Conservation (phyloP, 2,329 filamentous ascomycete genomes). For the Venturia aucupariae region DNA sequence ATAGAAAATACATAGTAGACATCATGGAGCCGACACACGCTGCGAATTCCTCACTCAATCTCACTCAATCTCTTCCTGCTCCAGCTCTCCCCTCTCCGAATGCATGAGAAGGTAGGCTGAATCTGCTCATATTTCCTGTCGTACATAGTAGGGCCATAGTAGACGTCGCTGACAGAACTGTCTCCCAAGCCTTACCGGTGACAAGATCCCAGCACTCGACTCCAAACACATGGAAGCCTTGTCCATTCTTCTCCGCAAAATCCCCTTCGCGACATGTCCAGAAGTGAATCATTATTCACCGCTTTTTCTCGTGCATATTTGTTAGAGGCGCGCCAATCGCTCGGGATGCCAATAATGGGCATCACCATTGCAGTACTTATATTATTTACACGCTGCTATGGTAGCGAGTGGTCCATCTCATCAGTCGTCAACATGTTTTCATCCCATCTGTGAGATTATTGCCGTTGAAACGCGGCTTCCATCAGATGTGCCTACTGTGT, state of each 20-base stretch:
- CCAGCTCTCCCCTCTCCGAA: too few relatives aligned
- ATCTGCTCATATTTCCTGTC: too few relatives aligned
- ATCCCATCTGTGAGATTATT: background rate
- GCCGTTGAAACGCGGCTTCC: background rate
- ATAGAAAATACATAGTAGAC: background rate
- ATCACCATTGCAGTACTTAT: background rate
- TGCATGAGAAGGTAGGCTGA: too few relatives aligned
- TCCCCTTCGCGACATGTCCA: background rate
- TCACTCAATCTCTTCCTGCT: too few relatives aligned
- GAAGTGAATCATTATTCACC: background rate
- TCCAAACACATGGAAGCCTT: slow-evolving; percentile 2
- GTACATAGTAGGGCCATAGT: too few relatives aligned
- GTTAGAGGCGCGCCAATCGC: background rate
- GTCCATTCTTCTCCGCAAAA: background rate
- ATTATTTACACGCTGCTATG: too few relatives aligned
- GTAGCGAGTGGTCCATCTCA: background rate
- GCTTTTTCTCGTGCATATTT: background rate
- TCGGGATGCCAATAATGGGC: background rate
- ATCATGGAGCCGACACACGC: too few relatives aligned
- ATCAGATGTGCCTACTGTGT: too few relatives aligned
- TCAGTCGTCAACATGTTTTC: background rate
- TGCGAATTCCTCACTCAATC: too few relatives aligned
- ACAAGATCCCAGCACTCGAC: too few relatives aligned
- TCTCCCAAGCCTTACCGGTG: too few relatives aligned
- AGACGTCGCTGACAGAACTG: too few relatives aligned